Base-by-base conservation (phyloP, 768 basidiomycete genomes). In the Lepiota venenata region DNA sequence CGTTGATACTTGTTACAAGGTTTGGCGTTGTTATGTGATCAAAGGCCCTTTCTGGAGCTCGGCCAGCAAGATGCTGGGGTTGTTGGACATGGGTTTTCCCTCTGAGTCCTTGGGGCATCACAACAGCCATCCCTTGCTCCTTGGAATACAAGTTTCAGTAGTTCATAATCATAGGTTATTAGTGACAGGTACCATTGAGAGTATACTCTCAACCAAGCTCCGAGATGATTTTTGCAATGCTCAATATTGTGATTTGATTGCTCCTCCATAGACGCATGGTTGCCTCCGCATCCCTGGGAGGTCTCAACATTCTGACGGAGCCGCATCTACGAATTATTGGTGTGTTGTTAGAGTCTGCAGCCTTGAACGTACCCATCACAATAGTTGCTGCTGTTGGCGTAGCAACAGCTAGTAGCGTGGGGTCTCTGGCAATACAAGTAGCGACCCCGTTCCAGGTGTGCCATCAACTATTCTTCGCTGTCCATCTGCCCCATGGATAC, bases 11-110 rank as follows among this genome's bases (percentile, higher is more conserved):
- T 12, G 11, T 11, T 5, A 15, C 16, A 20, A 50, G 49, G 27
- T 50, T 11, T 50, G 49, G 49, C 39, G 49, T 27, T 50, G 49
- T 18, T 42, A 42, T 20, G 21, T n/a, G 49, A 22, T 42, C n/a
- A 25, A 50, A 42, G 27, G 40, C 27, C 2, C 25, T 50, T 9
- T 3, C 15, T 14, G 22, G 2, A 1, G 4, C 3, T 15, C 39
- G 14, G 7, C 15, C 15, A 7, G 39, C 25, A 11, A 12, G 46
- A 1, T 18, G 15, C 16, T 21, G 15, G 38, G 9, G 29, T 2
- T 22, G 25, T 16, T 2, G 29, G 10, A 27, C 38, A 15, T 50
- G 49, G 49, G 40, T 50, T 9, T 12, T 50, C 32, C 49, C 40
- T 4, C 16, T 42, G 8, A 11, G 27, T 4, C 16, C 41, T 5